Percentiles rank a stretch among this genome's conserved stretches.
These are phyloP conservation scores for Scheffersomyces parashehatae DNA, from an alignment of 1,139 yeast species.

Conservation along the genomic window DNA sequence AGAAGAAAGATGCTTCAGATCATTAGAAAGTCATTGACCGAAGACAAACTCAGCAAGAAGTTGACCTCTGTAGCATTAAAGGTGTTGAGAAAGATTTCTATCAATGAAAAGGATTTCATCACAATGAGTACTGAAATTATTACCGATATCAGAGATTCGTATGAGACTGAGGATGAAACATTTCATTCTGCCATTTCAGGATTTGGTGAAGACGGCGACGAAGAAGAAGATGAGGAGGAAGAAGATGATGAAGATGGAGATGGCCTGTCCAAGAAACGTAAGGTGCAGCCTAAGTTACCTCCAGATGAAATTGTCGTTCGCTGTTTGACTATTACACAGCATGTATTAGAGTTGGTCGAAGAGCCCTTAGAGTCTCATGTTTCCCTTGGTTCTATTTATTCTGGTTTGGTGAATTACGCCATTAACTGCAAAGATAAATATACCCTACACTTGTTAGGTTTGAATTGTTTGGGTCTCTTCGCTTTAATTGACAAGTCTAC, in stretches of 20 bases:
- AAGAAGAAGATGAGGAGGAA: constrained; percentile 25
- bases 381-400: constrained; percentile 70
- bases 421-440: constrained; percentile 61
- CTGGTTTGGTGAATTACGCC: constrained; percentile 82
- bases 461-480: constrained; percentile 76
- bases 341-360: constrained; percentile 67
- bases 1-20: constrained; percentile 78
- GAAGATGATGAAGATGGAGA: constrained; percentile 20
- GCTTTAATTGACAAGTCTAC: constrained; percentile 60
- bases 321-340: constrained; percentile 69
- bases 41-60: constrained; percentile 54
- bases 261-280: constrained; percentile 26
- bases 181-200: constrained; percentile 59
- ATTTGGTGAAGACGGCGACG: constrained; percentile 34
- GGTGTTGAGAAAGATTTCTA: constrained; percentile 69
- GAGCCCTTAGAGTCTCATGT: constrained; percentile 67
- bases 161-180: constrained; percentile 43
- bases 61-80: constrained; percentile 60
- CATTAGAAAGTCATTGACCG: constrained; percentile 60
- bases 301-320: constrained; percentile 56
- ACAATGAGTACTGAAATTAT: constrained; percentile 84
- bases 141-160: constrained; percentile 79
- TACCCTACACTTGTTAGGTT: constrained; percentile 64
- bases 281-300: constrained; percentile 39
- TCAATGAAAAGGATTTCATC: constrained; percentile 80